phyloP scores from a whole-genome alignment of 345 rosid species.

The Gossypium stocksii region DNA sequence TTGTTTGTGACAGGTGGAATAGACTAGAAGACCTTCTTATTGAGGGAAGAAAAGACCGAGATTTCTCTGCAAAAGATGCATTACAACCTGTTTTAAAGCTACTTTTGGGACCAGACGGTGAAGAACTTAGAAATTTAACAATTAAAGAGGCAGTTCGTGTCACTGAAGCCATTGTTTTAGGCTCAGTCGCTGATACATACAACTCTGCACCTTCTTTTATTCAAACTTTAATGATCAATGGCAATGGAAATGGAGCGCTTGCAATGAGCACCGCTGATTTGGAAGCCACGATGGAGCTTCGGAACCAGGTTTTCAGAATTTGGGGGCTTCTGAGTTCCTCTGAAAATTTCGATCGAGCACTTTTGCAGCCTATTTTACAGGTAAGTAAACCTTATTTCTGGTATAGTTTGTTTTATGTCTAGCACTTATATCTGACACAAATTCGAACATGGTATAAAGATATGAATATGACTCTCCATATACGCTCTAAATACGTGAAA shows the following conservation, averaged over 20 bases:
- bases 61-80: slow-evolving; percentile 84
- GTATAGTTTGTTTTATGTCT: not conserved
- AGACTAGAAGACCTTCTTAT: slow-evolving; percentile 89
- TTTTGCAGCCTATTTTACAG: slow-evolving; percentile 79
- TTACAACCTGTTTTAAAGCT: slow-evolving; percentile 84
- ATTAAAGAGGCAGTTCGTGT: slow-evolving; percentile 80
- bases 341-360: slow-evolving; percentile 71
- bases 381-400: slow-evolving; percentile 30
- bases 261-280: slow-evolving; percentile 52
- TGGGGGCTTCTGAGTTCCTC: slow-evolving; percentile 75
- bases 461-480: too few species aligned
- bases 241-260: slow-evolving; percentile 51
- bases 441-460: too few species aligned
- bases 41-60: slow-evolving; percentile 90
- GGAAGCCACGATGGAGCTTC: slow-evolving; percentile 56
- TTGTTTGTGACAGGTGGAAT: slow-evolving; percentile 60
- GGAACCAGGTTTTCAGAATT: slow-evolving; percentile 69
- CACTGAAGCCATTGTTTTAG: slow-evolving; percentile 64
- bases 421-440: not conserved
- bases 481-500: too few species aligned
- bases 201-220: slow-evolving; percentile 57
- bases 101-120: slow-evolving; percentile 66
- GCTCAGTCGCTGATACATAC: slow-evolving; percentile 60
- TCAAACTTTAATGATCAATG: slow-evolving; percentile 43
- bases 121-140: slow-evolving; percentile 69